A percentile compares a stretch with the other conserved stretches of the same genome.
Conservation (phyloP, 192 early-diverging fungal genomes). For the Linnemannia hyalina region DNA sequence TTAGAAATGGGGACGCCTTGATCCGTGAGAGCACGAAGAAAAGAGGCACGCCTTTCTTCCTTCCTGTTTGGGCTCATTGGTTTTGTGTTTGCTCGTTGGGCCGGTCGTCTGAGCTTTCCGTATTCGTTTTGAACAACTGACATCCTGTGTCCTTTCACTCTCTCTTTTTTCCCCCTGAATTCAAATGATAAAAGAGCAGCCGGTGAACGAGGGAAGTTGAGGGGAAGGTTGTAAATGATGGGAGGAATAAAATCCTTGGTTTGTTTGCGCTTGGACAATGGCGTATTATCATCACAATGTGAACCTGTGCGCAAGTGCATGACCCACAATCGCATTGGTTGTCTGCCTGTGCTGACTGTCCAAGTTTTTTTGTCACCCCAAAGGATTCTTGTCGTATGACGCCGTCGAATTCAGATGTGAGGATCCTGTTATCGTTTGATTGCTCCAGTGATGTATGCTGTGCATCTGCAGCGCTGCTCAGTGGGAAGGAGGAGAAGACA, state of each 20-base stretch:
- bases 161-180: neutral
- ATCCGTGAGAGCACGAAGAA: slow-evolving; percentile 1
- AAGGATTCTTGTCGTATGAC: neutral
- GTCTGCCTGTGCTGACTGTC: neutral
- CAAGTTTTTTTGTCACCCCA: neutral
- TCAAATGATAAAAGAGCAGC: neutral
- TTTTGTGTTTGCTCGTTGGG: neutral
- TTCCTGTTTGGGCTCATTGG: slow-evolving; percentile 4
- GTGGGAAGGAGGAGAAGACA: neutral
- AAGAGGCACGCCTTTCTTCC: neutral
- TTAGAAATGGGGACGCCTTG: slow-evolving; percentile 5
- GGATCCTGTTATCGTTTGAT: neutral
- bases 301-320: neutral
- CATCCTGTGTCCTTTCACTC: neutral
- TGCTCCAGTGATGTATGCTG: neutral
- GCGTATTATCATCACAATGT: slow-evolving; percentile 13
- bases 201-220: neutral
- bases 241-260: slow-evolving; percentile 7
- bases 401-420: neutral
- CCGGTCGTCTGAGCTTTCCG: slow-evolving; percentile 1
- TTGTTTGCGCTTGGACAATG: slow-evolving; percentile 8
- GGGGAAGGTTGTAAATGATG: neutral
- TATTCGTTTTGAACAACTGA: neutral
- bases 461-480: neutral
- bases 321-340: neutral